Base-by-base conservation (phyloP, 129 eudicot genomes). In the Flaveria brownii region DNA sequence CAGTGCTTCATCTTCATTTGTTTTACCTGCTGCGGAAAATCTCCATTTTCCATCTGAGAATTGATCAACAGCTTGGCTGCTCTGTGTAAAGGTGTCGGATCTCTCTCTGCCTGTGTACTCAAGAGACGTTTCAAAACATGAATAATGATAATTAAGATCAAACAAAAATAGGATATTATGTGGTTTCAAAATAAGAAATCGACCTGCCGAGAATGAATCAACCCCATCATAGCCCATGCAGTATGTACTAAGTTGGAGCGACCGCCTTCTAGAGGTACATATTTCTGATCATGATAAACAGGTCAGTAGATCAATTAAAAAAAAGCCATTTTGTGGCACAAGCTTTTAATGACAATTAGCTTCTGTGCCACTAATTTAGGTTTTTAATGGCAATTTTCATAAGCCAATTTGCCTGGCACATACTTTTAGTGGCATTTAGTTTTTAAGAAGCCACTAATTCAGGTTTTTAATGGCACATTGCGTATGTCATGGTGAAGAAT, bases 51-150 rank as follows among this genome's bases (percentile, higher is more conserved):
- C 57, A 70, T 72, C 61, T 86, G 87, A 6, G 90, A 81, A 54
- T 86, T 86, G 74, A 86, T 86, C 74, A 86, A 51, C 55, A 83
- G 55, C 61, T 74, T 83, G 22, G 85, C 87, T 46, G 87, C 87
- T 2, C 61, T 41, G 26, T 86, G 87, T 52, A 86, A 72, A n/a
- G 87, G 90, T 18, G 75, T 70, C 2, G 85, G 77, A 14, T 86
- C 90, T 57, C 85, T 83, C 43, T 81, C 69, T 7, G 43, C 84
- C 90, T 86, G 15, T 22, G 15, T 30, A 59, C 4, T 9, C 4
- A 1, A 1, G 9, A 20, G 65, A 59, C 30, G 0, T 59, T 5
- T 9, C 2, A 0, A 9, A 23, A 23, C 9, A 11, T 23, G 20
- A 59, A 1, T 22, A 59, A 9, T 9, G 33, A 22, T 1, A 45